Evolutionary conservation across 495 filamentous ascomycete genomes (phyloP).

Genomic region (Cercophora sp.): DNA sequence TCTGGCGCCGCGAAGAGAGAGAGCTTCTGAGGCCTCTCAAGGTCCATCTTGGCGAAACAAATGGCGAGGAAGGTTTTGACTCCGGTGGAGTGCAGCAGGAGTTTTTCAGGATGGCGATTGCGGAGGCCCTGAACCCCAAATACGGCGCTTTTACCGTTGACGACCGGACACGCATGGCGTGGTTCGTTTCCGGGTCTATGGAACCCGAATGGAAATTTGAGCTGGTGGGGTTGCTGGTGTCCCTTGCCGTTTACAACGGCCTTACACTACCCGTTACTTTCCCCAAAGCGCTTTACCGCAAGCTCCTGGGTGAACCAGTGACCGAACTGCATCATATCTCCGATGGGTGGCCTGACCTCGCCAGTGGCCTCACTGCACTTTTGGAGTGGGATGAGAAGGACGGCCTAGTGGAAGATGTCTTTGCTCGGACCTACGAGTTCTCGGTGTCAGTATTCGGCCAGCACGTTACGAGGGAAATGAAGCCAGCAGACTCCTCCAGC

Average conservation of each 20-base stretch:
- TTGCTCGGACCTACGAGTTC: slow-evolving; percentile 78
- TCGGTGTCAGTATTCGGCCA: slow-evolving; percentile 66
- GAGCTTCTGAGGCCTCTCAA: slow-evolving; percentile 84
- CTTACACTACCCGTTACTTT: slow-evolving; percentile 86
- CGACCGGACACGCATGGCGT: slow-evolving; percentile 66
- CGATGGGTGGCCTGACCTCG: slow-evolving; percentile 83
- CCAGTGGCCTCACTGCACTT: slow-evolving; percentile 65
- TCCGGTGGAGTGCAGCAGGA: slow-evolving; percentile 94
- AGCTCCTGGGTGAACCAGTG: slow-evolving; percentile 63
- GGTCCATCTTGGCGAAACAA: slow-evolving; percentile 73
- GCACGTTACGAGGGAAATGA: slow-evolving; percentile 48
- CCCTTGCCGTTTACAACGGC: slow-evolving; percentile 91
- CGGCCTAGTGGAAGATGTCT: slow-evolving; percentile 76
- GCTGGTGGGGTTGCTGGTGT: slow-evolving; percentile 79
- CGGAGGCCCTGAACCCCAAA: slow-evolving; percentile 69
- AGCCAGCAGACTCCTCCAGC: slow-evolving; percentile 6
- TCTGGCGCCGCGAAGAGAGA: slow-evolving; percentile 79
- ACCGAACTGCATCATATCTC: slow-evolving; percentile 67
- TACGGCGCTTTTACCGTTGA: slow-evolving; percentile 76
- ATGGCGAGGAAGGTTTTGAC: slow-evolving; percentile 86
- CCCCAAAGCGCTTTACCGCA: slow-evolving; percentile 76
- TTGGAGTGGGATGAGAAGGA: slow-evolving; percentile 68
- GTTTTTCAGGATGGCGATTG: slow-evolving; percentile 81
- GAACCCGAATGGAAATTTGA: slow-evolving; percentile 89
- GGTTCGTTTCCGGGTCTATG: slow-evolving; percentile 78